Base-by-base conservation (phyloP, 441 rosid species). In the Hypseocharis bilobata region DNA sequence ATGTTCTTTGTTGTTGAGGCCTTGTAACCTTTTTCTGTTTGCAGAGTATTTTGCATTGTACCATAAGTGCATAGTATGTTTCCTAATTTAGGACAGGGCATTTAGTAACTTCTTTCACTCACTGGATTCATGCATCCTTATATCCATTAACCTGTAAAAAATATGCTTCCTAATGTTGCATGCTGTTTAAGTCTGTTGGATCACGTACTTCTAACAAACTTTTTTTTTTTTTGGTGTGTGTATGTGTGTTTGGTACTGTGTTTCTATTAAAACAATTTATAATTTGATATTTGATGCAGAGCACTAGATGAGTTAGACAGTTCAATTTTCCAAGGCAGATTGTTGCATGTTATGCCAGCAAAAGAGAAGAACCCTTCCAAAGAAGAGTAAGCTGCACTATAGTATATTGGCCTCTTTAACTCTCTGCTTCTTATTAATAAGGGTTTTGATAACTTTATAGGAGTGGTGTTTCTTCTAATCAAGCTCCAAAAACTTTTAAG, bases 241-340 rank as follows among this genome's bases (percentile, higher is more conserved):
- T 23, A 44, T 16, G 6, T 29, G 19, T 16, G 29, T 11, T 28
- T 26, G 5, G 10, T 27, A 4, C 29, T 64, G 42, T 30, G 29
- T 65, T 47, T 22, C 47, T 25, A 63, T 42, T 23, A 6, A 51
- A 55, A 32, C 47, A 68, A 19, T 64, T 49, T 20, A 72, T 58
- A 44, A 2, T 68, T 32, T 74, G 72, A 63, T 62, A 70, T 62
- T 64, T 70, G 69, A 20, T 84, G 69, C 78, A 90, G 98, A 81
- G 96, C 97, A 45, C 77, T 92, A 71, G 83, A 80, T 72, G 84
- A 81, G 67, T 69, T 86, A 63, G 96, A 90, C 82, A 82, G 80
- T 59, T 76, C 94, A 73, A 82, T 66, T 76, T 92, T 92, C 71
- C 98, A 90, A 75, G 98, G 97, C 3, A 86, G 98, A 74, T 75